Percentiles rank a stretch among this genome's conserved stretches.
These are phyloP conservation scores for Morella rubra DNA, from an alignment of 306 rosid genomes.

Conservation along the genomic window DNA sequence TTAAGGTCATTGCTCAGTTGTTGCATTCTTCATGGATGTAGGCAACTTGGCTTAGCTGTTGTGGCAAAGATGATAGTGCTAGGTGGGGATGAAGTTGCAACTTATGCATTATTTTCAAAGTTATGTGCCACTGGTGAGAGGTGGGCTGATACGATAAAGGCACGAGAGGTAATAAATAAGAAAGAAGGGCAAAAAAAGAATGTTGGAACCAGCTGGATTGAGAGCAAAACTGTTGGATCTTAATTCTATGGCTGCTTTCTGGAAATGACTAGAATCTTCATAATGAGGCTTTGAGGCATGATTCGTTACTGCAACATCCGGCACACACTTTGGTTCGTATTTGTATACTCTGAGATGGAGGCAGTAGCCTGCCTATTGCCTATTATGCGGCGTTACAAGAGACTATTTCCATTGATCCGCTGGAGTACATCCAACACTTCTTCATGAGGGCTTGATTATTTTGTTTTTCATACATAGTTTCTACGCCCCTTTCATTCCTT, in stretches of 20 bases:
- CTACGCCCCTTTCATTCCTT: background rate
- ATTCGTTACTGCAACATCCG: background rate
- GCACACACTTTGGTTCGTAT: no score
- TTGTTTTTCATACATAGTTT: background rate
- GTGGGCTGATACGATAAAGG: background rate
- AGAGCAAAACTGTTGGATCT: background rate
- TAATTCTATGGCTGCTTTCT: background rate
- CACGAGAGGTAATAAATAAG: background rate
- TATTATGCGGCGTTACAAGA: background rate
- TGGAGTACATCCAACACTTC: background rate
- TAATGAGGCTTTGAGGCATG: background rate
- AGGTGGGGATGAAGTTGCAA: conserved; percentile 8
- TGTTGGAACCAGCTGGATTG: conserved; percentile 15
- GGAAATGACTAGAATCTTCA: background rate
- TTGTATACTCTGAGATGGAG: background rate
- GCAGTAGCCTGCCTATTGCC: conserved; percentile 3
- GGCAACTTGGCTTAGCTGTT: background rate
- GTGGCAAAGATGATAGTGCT: conserved; percentile 7
- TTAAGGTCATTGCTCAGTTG: conserved; percentile 11
- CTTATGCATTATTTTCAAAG: conserved; percentile 10
- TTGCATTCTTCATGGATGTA: background rate
- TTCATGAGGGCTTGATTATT: background rate
- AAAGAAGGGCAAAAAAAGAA: background rate
- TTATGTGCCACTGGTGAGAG: background rate
- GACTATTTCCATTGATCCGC: background rate